phyloP scores from a whole-genome alignment of 2,329 filamentous ascomycete genomes.

The Colletotrichum sp. region DNA sequence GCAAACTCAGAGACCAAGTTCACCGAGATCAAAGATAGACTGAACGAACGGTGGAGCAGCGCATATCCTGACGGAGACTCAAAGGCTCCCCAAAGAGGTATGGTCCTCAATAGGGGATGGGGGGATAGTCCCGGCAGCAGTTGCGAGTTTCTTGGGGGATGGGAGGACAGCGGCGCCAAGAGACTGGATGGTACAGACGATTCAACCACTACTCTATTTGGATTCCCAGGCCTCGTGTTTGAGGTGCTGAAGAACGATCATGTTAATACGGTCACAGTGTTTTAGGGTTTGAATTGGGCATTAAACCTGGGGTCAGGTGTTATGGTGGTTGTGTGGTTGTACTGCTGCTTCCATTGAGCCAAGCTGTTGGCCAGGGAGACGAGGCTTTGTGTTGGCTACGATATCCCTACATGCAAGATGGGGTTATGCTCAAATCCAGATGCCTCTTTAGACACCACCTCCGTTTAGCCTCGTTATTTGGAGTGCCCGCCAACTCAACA shows the following conservation, averaged over 20 bases:
- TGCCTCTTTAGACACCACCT: conserved; percentile 5
- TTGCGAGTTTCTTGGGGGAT: conserved; percentile 82
- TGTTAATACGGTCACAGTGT: conserved; percentile 89
- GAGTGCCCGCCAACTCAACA: conserved; percentile 11
- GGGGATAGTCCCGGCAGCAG: conserved; percentile 91
- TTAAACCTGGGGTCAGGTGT: conserved; percentile 3
- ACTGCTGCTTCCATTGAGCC: neutral
- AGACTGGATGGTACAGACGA: conserved; percentile 60
- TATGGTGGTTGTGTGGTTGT: neutral
- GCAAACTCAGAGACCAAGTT: conserved; percentile 82
- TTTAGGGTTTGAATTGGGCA: conserved; percentile 50
- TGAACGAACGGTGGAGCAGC: conserved; percentile 74
- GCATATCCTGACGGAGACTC: conserved; percentile 63
- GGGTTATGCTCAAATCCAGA: conserved; percentile 17
- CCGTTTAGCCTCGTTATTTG: neutral
- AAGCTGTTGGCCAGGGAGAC: neutral
- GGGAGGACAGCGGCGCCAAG: conserved; percentile 75
- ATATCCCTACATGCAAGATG: conserved; percentile 10
- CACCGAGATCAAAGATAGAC: conserved; percentile 69
- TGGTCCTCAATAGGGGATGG: conserved; percentile 92
- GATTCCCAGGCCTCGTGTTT: conserved; percentile 92
- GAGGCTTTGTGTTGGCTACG: conserved; percentile 9
- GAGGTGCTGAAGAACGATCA: conserved; percentile 93
- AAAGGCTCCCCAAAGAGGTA: conserved; percentile 65
- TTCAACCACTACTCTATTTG: conserved; percentile 82